Conservation (phyloP, 2,329 filamentous ascomycete species). For the Hymenoscyphus albidus region DNA sequence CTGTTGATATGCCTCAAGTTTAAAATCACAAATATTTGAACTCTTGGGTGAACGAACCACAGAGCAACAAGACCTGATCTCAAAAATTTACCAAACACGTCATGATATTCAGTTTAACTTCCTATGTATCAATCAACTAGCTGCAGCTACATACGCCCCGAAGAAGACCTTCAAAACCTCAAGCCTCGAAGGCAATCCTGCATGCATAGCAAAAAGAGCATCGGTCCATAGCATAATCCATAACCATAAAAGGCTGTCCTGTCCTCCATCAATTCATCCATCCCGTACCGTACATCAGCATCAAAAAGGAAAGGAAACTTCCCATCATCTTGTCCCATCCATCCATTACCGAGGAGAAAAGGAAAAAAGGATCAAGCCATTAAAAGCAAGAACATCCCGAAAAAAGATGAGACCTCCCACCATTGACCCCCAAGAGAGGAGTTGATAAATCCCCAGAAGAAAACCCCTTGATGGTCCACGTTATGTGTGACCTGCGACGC, state of each 20-base stretch:
- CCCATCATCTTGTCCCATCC: background rate
- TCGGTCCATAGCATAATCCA: no score
- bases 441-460: background rate
- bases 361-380: background rate
- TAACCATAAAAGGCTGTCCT: background rate
- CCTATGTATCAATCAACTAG: no score
- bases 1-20: no score
- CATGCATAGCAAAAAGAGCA: background rate
- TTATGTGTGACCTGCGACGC: constrained; percentile 8
- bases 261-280: background rate
- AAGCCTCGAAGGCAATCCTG: background rate
- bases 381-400: background rate
- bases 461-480: background rate
- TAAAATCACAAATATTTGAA: no score
- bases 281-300: background rate
- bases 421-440: background rate
- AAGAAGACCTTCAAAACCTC: background rate
- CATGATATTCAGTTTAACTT: no score
- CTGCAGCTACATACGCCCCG: no score
- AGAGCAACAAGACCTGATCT: no score
- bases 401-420: background rate
- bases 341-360: background rate
- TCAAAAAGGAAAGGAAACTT: background rate
- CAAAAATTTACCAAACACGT: no score
- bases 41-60: no score